Base-by-base conservation (phyloP, 768 basidiomycete genomes). In the Psilocybe azurescens region DNA sequence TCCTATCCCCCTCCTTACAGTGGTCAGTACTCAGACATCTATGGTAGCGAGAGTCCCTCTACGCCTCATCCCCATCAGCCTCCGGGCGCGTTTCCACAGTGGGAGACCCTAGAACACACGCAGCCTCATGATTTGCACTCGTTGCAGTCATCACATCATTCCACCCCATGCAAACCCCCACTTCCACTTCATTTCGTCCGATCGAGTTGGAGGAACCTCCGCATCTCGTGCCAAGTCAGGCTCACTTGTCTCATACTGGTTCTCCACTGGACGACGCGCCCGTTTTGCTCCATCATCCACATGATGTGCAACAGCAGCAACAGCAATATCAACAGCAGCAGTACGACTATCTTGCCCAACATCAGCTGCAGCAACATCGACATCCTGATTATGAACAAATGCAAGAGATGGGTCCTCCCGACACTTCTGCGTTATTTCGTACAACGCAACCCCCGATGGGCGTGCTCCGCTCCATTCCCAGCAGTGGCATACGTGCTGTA, bases 41-140 rank as follows among this genome's bases (percentile, higher is more conserved):
- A 53, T 53, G 52, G 28, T 2, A 16, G 32, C 3, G 18, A 11
- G 3, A 38, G 16, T 53, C 33, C 52, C 9, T 30, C 33, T 4
- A 58, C 64, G 47, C 56, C 61, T 50, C 58, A 55, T 56, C 55
- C 53, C 14, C 36, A 46, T 13, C 52, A 53, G 5, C 56, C 48
- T 8, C 58, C 58, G n/a, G 57, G 59, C 44, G 61, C 56, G 29
- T 68, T 70, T 73, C 78, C 78, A 59, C 70, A 78, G 62, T 78
- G 79, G 78, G 74, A 77, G 69, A 77, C 77, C 30, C 74, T 77
- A 64, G 75, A 83, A 56, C 77, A 77, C 55, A 66, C 71, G 54
- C 75, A 79, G 58, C 75, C 75, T 61, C 68, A 70, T 10, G 56
- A 44, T 2, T 33, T 32, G 13, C 57, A 49, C 29, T 69, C 66